phyloP scores from a whole-genome alignment of 2,329 filamentous ascomycete species.

The Phialocephala sp. region DNA sequence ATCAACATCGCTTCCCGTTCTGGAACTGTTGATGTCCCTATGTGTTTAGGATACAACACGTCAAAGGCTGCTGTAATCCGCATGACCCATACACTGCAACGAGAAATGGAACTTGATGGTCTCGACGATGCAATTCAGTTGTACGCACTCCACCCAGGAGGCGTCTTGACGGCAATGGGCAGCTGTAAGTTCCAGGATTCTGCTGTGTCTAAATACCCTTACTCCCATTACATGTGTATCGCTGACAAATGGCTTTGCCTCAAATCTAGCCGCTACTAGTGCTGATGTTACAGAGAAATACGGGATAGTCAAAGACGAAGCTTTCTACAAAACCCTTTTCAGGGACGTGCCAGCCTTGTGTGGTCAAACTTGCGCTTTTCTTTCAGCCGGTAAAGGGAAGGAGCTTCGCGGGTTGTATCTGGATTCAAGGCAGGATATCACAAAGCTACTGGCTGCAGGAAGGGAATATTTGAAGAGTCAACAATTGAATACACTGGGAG shows the following conservation, averaged over 20 bases:
- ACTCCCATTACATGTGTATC: not conserved
- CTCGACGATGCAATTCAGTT: constrained; percentile 7
- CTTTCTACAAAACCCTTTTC: constrained; percentile 13
- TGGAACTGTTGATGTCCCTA: constrained; percentile 7
- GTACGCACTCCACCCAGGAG: constrained; percentile 5
- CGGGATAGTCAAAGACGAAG: constrained; percentile 12
- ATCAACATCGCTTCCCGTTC: constrained; percentile 14
- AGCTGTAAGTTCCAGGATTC: not conserved
- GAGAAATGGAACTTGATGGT: constrained; percentile 9
- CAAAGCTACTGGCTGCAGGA: not conserved
- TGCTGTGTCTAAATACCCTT: not conserved
- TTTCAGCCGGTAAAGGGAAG: constrained; percentile 7
- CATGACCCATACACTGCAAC: not conserved
- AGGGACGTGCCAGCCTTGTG: constrained; percentile 3
- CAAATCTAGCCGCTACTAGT: not conserved
- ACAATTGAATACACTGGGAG: constrained; percentile 5
- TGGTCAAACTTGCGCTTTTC: constrained; percentile 10
- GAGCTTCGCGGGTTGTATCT: constrained; percentile 9
- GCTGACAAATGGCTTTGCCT: not conserved
- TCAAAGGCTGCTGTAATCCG: constrained; percentile 6
- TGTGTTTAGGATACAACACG: not conserved
- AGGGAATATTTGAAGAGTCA: not conserved
- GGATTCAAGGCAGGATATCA: constrained; percentile 6
- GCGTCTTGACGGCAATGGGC: constrained; percentile 6
- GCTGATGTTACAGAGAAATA: constrained; percentile 13